Percentiles rank a stretch among this genome's conserved stretches.
phyloP scores from a whole-genome alignment of 305 asterid species.

The Fraxinus paxiana region DNA sequence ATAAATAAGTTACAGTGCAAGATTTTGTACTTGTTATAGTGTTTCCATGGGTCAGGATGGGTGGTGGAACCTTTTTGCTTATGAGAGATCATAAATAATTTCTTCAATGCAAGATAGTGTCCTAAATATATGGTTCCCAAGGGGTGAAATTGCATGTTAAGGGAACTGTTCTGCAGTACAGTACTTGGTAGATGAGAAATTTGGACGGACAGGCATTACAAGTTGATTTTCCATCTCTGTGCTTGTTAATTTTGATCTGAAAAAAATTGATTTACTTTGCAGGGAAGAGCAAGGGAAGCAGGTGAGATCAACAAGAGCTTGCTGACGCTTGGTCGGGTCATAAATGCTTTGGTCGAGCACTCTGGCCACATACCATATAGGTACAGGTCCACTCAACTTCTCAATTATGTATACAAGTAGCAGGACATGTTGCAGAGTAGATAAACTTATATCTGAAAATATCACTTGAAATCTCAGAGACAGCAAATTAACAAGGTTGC shows the following conservation, averaged over 20 bases:
- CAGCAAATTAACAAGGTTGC: slow-evolving; percentile 53
- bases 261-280: slow-evolving; percentile 3
- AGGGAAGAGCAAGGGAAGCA: slow-evolving; percentile 46
- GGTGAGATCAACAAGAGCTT: slow-evolving; percentile 60
- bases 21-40: neutral
- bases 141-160: neutral
- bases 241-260: neutral
- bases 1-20: neutral
- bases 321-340: slow-evolving; percentile 54
- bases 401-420: neutral
- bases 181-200: neutral
- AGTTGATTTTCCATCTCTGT: neutral
- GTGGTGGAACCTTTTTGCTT: neutral
- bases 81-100: neutral
- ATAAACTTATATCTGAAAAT: neutral
- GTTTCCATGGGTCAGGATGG: neutral
- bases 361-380: slow-evolving; percentile 55
- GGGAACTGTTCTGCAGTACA: neutral
- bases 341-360: slow-evolving; percentile 49
- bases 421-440: neutral
- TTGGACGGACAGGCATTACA: neutral
- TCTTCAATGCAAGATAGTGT: neutral
- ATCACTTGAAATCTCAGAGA: slow-evolving; percentile 34
- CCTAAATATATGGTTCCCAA: neutral
- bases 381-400: slow-evolving; percentile 15